Evolutionary conservation across 495 filamentous ascomycete genomes (phyloP).

Genomic region (Daldinia bambusicola): DNA sequence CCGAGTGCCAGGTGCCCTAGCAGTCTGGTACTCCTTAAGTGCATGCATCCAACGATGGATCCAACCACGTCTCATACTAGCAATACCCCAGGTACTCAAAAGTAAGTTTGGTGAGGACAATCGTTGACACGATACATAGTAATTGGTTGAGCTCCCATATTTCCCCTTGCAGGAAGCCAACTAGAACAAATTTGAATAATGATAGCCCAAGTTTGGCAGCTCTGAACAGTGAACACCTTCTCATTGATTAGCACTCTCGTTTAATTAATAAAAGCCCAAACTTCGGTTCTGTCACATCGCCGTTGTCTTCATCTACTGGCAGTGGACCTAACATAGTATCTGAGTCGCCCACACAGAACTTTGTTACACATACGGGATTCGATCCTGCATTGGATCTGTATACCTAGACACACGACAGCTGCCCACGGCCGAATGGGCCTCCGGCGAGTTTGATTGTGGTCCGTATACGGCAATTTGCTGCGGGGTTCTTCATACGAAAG

Average conservation of each 20-base stretch:
- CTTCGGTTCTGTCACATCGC: neutral
- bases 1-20: no score
- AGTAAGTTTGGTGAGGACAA: conserved; percentile 15
- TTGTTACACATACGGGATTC: conserved; percentile 10
- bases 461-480: conserved; percentile 39
- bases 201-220: neutral
- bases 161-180: conserved; percentile 38
- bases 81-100: neutral
- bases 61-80: conserved; percentile 19
- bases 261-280: conserved; percentile 1
- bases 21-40: neutral
- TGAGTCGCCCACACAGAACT: neutral
- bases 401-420: conserved; percentile 30
- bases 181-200: conserved; percentile 19
- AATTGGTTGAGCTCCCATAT: conserved; percentile 24
- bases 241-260: neutral
- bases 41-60: conserved; percentile 21
- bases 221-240: neutral
- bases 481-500: conserved; percentile 31
- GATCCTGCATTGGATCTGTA: conserved; percentile 7
- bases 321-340: neutral
- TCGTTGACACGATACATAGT: conserved; percentile 10
- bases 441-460: conserved; percentile 16
- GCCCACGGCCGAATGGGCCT: conserved; percentile 33
- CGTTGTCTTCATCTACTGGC: neutral